These are phyloP conservation scores for Conoideocrella luteorostrata DNA, from an alignment of 2,329 filamentous ascomycete genomes.

Conservation along the genomic window DNA sequence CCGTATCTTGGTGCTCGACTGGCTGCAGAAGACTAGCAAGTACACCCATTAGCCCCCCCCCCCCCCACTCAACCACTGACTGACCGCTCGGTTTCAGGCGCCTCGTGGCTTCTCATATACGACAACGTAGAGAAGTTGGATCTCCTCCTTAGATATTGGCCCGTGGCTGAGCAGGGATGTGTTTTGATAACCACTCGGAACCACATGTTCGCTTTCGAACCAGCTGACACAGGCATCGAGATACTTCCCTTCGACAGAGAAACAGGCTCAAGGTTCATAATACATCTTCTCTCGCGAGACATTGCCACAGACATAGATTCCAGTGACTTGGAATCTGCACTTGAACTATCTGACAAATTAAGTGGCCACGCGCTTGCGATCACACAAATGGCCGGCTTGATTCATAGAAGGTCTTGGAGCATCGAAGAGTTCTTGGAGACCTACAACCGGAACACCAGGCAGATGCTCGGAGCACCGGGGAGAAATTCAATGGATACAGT, in stretches of 20 bases:
- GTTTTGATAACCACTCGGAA: conserved; percentile 11
- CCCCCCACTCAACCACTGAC: too few species aligned
- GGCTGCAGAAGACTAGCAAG: conserved; percentile 10
- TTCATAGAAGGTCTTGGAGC: conserved; percentile 5
- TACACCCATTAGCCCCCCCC: too few species aligned
- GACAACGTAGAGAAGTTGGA: conserved; percentile 11
- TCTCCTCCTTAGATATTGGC: conserved; percentile 8
- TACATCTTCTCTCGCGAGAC: conserved; percentile 1
- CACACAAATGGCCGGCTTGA: conserved; percentile 9
- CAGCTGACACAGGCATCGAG: conserved; percentile 5
- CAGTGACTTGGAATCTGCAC: background rate
- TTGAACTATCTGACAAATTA: conserved; percentile 6
- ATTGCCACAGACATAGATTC: background rate
- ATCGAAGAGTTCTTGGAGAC: conserved; percentile 7
- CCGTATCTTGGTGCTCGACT: conserved; percentile 6
- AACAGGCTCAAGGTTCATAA: conserved; percentile 8
- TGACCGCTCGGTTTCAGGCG: background rate
- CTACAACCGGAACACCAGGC: conserved; percentile 6
- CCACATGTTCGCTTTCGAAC: conserved; percentile 4
- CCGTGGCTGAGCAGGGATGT: conserved; percentile 2
- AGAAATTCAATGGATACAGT: conserved; percentile 2
- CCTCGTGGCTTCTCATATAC: conserved; percentile 9
- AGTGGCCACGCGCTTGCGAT: conserved; percentile 10
- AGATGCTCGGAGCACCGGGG: background rate
- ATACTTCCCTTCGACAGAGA: conserved; percentile 7